Conservation (phyloP, 345 rosid species). For the Pistacia atlantica region DNA sequence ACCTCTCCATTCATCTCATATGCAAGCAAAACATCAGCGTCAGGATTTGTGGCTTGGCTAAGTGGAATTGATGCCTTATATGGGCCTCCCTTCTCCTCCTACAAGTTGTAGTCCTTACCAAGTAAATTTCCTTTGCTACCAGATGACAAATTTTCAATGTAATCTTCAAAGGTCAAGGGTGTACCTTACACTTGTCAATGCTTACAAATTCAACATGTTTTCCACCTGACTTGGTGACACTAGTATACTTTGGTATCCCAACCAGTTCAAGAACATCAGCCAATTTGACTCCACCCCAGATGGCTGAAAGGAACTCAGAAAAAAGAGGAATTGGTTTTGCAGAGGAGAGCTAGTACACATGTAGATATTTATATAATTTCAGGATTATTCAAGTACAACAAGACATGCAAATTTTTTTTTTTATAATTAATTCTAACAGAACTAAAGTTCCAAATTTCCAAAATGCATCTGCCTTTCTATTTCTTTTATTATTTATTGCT, state of each 20-base stretch:
- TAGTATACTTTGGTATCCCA: conserved; percentile 67
- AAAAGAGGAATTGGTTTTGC: conserved; percentile 2
- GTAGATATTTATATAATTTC: neutral
- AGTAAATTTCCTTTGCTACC: conserved; percentile 5
- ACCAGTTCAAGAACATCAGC: conserved; percentile 83
- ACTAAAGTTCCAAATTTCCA: neutral
- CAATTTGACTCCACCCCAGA: conserved; percentile 87
- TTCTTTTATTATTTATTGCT: neutral
- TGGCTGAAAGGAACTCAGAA: conserved; percentile 53
- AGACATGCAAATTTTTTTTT: neutral
- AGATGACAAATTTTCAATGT: neutral
- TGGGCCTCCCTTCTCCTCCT: conserved; percentile 99
- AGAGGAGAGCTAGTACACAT: neutral
- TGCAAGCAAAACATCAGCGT: conserved; percentile 93
- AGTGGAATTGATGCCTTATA: conserved; percentile 95
- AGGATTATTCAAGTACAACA: neutral
- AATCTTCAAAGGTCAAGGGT: neutral
- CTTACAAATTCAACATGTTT: conserved; percentile 95
- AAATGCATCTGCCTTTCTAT: neutral
- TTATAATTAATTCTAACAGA: neutral
- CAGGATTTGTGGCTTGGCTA: conserved; percentile 81
- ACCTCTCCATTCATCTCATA: conserved; percentile 99
- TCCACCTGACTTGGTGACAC: conserved; percentile 62
- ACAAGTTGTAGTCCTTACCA: conserved; percentile 8
- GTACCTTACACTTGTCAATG: conserved; percentile 92